These are phyloP conservation scores for Ceratocystiopsis brevicomis DNA, from an alignment of 2,329 filamentous ascomycete species.

Conservation along the genomic window DNA sequence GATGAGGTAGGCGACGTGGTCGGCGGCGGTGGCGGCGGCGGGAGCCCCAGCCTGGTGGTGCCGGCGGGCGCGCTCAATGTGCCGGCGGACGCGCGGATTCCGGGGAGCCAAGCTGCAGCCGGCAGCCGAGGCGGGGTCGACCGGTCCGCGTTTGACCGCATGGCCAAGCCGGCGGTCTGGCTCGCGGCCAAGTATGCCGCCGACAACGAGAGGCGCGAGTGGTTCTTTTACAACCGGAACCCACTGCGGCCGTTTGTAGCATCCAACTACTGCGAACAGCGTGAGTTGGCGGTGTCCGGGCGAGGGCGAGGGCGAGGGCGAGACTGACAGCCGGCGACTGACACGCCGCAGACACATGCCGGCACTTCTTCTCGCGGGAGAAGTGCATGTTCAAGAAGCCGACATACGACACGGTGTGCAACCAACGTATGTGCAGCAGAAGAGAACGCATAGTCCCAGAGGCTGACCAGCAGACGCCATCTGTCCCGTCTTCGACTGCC, in stretches of 20 bases:
- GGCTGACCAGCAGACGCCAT: neutral
- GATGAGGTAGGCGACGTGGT: neutral
- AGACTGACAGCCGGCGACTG: too few species aligned
- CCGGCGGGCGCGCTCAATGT: too few species aligned
- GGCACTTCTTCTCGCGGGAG: slow-evolving; percentile 4
- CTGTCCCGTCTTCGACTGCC: neutral
- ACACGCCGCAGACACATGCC: slow-evolving; percentile 6
- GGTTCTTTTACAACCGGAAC: neutral
- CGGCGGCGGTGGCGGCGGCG: too few species aligned
- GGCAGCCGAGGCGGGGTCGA: too few species aligned
- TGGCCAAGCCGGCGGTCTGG: neutral
- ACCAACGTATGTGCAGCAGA: slow-evolving; percentile 1
- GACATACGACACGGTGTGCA: slow-evolving; percentile 1
- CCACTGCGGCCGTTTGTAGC: neutral
- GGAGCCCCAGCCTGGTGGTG: too few species aligned
- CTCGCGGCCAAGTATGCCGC: neutral
- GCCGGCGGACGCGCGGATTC: too few species aligned
- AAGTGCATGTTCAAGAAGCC: slow-evolving; percentile 3
- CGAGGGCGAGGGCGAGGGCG: too few species aligned
- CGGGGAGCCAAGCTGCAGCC: too few species aligned
- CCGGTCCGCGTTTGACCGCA: too few species aligned
- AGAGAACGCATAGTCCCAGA: neutral
- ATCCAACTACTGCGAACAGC: slow-evolving; percentile 1
- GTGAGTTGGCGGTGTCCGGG: neutral
- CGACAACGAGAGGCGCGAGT: slow-evolving; percentile 2